Evolutionary conservation across 73 alveolate species (phyloP), one percentile per base, ranked within the genome.

Genomic region (Paramecium biaurelia): DNA sequence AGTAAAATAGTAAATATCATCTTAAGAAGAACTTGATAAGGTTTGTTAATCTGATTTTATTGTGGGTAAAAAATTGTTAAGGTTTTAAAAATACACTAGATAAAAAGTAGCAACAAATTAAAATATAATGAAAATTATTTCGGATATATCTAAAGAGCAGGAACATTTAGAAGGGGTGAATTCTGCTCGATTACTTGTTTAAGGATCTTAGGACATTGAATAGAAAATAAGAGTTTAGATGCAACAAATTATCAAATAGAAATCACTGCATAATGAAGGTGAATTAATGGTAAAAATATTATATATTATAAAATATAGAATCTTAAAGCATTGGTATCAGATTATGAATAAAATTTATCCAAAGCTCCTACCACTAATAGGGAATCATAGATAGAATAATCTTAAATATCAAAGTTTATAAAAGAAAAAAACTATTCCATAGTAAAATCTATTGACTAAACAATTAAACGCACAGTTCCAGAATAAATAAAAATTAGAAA

Each of bases 91-190:
- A 18, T 72, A 72, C 45, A 38, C 56, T 8, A 35, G 35, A n/a
- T 10, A 72, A 72, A 72, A 28, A 38, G 14, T 72, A 20, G 56
- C 56, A 38, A 72, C 56, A 0, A 23, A 72, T 37, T 23, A 12
- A 38, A 72, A 72, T 72, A 72, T 32, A 1, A 72, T 72, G 86
- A 72, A 72, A 35, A 35, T 72, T 32, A 32, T 37, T 14, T 32
- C 86, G 4, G 58, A 38, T 11, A 72, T 72, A 2, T 34, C 56
- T 0, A 72, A 37, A 72, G 86, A 72, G 4, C 18, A 72, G 15
- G 86, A 72, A 72, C 45, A 35, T 38, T 37, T 72, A 14, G 86
- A 72, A 72, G 86, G 86, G 7, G 28, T 72, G 6, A 72, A 72
- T 72, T 72, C 86, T 35, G 86, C 86, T 32, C 28, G 86, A 12